phyloP scores from a whole-genome alignment of 208 protist species.

The Trypanosoma caninum region DNA sequence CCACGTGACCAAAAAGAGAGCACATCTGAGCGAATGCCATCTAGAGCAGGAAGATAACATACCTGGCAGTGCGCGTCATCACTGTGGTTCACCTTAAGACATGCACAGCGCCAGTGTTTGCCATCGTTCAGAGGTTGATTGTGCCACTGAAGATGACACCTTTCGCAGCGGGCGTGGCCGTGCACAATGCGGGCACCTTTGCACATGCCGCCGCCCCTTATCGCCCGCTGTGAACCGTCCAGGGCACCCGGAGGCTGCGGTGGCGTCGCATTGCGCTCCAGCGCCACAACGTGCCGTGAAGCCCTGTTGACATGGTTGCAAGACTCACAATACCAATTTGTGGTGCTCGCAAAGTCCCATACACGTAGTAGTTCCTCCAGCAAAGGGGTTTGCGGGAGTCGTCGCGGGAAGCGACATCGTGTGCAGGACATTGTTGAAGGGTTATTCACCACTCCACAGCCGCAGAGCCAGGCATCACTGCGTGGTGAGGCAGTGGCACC shows the following conservation, averaged over 20 bases:
- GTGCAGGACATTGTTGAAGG: slow-evolving; percentile 31
- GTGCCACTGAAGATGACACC: slow-evolving; percentile 67
- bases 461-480: slow-evolving; percentile 59
- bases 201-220: not conserved
- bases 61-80: slow-evolving; percentile 28
- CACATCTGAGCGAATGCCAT: slow-evolving; percentile 31
- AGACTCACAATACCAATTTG: slow-evolving; percentile 68
- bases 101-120: slow-evolving; percentile 69
- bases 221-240: not conserved
- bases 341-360: slow-evolving; percentile 58
- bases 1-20: slow-evolving; percentile 64
- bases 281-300: slow-evolving; percentile 37
- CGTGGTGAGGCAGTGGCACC: slow-evolving; percentile 28
- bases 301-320: slow-evolving; percentile 66
- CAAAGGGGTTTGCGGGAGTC: slow-evolving; percentile 13
- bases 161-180: slow-evolving; percentile 33
- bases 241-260: not conserved
- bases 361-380: slow-evolving; percentile 33
- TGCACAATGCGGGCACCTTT: slow-evolving; percentile 31
- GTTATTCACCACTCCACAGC: slow-evolving; percentile 48
- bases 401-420: slow-evolving; percentile 63
- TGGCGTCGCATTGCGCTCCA: slow-evolving; percentile 5
- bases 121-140: slow-evolving; percentile 32
- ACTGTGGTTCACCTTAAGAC: slow-evolving; percentile 50
- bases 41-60: slow-evolving; percentile 51